Percentiles rank a stretch among this genome's conserved stretches.
Conservation (phyloP, 208 protist genomes). For the Trypanosoma vivax region DNA sequence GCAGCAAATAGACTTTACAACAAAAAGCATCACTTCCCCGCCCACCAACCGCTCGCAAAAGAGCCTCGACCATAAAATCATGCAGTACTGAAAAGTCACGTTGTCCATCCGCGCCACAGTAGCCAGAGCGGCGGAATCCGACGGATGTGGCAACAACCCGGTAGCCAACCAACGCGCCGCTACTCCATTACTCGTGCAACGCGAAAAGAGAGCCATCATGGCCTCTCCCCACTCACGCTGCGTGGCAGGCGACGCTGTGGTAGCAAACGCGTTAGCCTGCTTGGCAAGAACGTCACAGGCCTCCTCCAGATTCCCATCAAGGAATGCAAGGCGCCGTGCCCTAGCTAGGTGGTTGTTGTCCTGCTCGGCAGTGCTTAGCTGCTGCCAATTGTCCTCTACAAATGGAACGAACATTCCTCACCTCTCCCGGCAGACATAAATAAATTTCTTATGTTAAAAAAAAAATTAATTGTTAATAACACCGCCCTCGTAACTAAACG, state of each 20-base stretch:
- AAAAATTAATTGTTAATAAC: too few relatives aligned
- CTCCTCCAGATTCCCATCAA: constrained; percentile 2
- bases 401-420: constrained; percentile 33
- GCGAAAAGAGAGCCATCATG: constrained; percentile 22
- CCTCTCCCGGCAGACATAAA: too few relatives aligned
- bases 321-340: constrained; percentile 16
- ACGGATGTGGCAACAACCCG: constrained; percentile 19
- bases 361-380: constrained; percentile 18
- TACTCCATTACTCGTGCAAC: background rate
- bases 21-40: constrained; percentile 33
- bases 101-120: constrained; percentile 1
- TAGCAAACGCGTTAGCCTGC: constrained; percentile 1
- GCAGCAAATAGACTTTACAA: constrained; percentile 38
- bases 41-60: constrained; percentile 4
- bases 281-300: constrained; percentile 1
- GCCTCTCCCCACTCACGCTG: constrained; percentile 57
- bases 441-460: too few relatives aligned
- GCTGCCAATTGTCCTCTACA: constrained; percentile 36
- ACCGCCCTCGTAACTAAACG: too few relatives aligned
- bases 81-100: constrained; percentile 8
- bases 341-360: constrained; percentile 32
- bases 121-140: background rate
- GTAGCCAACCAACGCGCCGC: background rate
- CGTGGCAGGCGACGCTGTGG: constrained; percentile 14
- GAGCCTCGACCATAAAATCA: constrained; percentile 14